Evolutionary conservation across 768 basidiomycete genomes (phyloP), one percentile per base, ranked within the genome.

Genomic region (Lactifluus echinatus): DNA sequence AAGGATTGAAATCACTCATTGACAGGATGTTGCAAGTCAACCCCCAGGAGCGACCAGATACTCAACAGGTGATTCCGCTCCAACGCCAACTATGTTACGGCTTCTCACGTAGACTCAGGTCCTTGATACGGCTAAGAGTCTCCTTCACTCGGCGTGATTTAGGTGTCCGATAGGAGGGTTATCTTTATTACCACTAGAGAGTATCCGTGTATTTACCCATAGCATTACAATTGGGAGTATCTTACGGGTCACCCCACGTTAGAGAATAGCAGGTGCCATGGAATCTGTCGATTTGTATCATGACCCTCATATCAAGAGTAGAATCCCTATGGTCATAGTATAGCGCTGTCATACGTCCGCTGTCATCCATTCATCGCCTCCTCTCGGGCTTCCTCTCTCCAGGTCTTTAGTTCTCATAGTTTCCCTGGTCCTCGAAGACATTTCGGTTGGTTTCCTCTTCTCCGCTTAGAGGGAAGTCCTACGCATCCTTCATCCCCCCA

Each of bases 11-110:
- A 65, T 78, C 84, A 49, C 74, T 99, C 47, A 89, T 99, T 55
- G 88, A 93, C 68, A 74, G 74, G 44, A 89, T 90, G 87, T 71
- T 98, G 49, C 87, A 86, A 59, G 80, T 87, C 43, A 84, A 96
- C 62, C 89, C 93, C 5, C 74, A 77, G 50, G 82, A 91, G 31
- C 72, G 96, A 61, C 93, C 93, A 17, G 83, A 87, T 71, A 93
- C 98, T 31, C 82, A 91, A 61, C 73, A 85, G 80, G 93, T 92
- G 62, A 26, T 74, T 65, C n/a, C 40, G 12, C 14, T 15, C 46
- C n/a, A 28, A 17, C 56, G 53, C 29, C n/a, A 36, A 10, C 50
- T 51, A 34, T 21, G 10, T 45, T 26, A 29, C 45, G 39, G 15
- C 58, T 54, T 33, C 42, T 34, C 28, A 60, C 31, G 11, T 39